Evolutionary conservation across 805 yeast genomes (phyloP).

Genomic region (Starmerella geochares): DNA sequence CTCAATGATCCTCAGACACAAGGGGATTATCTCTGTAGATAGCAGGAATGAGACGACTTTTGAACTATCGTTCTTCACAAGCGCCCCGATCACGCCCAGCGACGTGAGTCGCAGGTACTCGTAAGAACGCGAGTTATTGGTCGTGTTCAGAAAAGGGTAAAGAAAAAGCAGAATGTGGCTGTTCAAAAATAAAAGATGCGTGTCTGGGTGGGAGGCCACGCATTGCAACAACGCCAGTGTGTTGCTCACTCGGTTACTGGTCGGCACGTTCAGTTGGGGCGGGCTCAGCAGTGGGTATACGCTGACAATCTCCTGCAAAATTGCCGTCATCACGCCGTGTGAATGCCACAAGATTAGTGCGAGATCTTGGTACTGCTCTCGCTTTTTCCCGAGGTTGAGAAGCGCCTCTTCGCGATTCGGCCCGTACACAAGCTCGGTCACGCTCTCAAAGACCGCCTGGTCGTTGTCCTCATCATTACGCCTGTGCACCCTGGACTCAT

Average conservation of each 20-base stretch:
- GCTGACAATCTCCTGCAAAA: conserved; percentile 77
- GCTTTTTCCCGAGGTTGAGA: conserved; percentile 80
- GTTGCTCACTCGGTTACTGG: conserved; percentile 87
- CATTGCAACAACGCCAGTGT: conserved; percentile 90
- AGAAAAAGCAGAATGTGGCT: conserved; percentile 88
- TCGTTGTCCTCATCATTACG: background rate
- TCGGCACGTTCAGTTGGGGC: conserved; percentile 71
- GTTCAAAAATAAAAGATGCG: conserved; percentile 69
- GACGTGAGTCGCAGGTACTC: conserved; percentile 89
- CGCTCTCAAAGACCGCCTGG: conserved; percentile 46
- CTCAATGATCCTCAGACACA: conserved; percentile 91
- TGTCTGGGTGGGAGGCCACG: conserved; percentile 90
- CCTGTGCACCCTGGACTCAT: background rate
- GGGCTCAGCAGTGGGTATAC: conserved; percentile 87
- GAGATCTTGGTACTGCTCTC: conserved; percentile 89
- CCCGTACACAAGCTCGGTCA: conserved; percentile 78
- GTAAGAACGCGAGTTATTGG: conserved; percentile 82
- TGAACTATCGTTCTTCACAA: conserved; percentile 90
- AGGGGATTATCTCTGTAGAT: conserved; percentile 93
- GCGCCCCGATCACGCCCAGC: conserved; percentile 91
- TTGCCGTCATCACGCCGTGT: conserved; percentile 89
- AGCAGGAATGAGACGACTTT: conserved; percentile 85
- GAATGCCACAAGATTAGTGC: conserved; percentile 92
- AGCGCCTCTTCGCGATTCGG: conserved; percentile 88
- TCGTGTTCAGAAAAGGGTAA: conserved; percentile 88